Evolutionary conservation across 2,329 filamentous ascomycete species (phyloP).

Genomic region (Xylariomycetidae sp.): DNA sequence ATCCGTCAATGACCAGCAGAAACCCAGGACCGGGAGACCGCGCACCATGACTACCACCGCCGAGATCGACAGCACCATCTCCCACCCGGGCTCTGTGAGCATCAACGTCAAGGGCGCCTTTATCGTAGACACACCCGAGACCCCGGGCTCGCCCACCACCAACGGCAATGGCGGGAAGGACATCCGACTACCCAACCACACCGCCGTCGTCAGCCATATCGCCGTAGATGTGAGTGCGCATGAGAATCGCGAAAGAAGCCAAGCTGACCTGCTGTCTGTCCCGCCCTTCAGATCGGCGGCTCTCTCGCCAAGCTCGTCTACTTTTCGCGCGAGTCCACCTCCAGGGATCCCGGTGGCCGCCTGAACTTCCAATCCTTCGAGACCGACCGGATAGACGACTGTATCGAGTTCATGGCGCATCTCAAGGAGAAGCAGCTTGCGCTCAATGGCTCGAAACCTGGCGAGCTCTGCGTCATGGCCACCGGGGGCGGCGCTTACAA

Average conservation of each 20-base stretch:
- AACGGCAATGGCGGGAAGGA: constrained; percentile 63
- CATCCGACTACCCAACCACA: constrained; percentile 94
- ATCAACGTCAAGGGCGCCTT: constrained; percentile 97
- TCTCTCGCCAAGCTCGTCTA: constrained; percentile 96
- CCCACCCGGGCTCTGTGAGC: constrained; percentile 65
- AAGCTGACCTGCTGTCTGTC: constrained; percentile 3
- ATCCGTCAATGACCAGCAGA: constrained; percentile 8
- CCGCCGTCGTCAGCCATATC: constrained; percentile 90
- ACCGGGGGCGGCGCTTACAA: constrained; percentile 96
- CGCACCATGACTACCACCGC: constrained; percentile 43
- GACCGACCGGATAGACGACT: constrained; percentile 88
- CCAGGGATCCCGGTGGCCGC: constrained; percentile 74
- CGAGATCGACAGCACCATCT: constrained; percentile 56
- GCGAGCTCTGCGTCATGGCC: constrained; percentile 84
- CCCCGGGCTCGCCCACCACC: constrained; percentile 43
- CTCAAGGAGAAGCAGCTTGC: constrained; percentile 76
- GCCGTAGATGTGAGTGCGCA: constrained; percentile 75
- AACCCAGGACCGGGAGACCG: constrained; percentile 18
- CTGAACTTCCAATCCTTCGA: constrained; percentile 96
- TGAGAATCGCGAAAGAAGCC: constrained; percentile 4
- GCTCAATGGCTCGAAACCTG: constrained; percentile 64
- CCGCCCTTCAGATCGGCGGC: constrained; percentile 70
- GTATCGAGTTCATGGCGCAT: constrained; percentile 83
- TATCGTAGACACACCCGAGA: constrained; percentile 80
- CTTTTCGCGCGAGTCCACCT: constrained; percentile 82